phyloP scores from a whole-genome alignment of 768 basidiomycete species.

The Trametes cubensis region DNA sequence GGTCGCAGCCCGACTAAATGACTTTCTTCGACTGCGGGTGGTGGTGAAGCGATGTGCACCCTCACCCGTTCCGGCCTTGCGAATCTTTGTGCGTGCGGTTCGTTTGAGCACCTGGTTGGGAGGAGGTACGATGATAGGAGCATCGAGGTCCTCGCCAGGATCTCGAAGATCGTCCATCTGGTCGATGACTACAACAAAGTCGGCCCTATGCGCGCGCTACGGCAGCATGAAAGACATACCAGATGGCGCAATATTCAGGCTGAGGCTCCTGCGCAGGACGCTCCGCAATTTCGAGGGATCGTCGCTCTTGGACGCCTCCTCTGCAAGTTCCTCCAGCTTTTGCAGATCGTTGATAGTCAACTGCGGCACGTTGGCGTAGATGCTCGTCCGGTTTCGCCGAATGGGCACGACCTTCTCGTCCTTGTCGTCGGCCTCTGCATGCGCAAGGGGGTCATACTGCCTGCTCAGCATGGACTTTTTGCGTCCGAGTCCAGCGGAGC shows the following conservation, averaged over 20 bases:
- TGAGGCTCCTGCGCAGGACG: constrained; percentile 82
- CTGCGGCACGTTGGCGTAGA: constrained; percentile 73
- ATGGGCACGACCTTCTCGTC: constrained; percentile 65
- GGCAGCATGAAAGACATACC: constrained; percentile 53
- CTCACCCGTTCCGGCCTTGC: constrained; percentile 80
- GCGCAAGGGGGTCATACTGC: constrained; percentile 83
- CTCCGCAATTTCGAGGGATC: constrained; percentile 81
- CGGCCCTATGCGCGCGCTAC: constrained; percentile 9
- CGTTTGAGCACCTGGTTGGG: constrained; percentile 90
- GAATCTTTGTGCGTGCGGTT: constrained; percentile 92
- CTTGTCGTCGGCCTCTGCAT: constrained; percentile 70
- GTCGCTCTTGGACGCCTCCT: constrained; percentile 82
- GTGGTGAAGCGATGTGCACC: constrained; percentile 81
- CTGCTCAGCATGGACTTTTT: constrained; percentile 93
- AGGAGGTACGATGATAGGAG: constrained; percentile 88
- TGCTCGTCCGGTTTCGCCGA: constrained; percentile 66
- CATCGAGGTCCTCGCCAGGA: constrained; percentile 79
- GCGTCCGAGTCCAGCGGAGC: constrained; percentile 62
- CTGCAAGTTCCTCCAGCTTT: constrained; percentile 88
- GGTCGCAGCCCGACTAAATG: constrained; percentile 32
- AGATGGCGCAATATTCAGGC: constrained; percentile 82
- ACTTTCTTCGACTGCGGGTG: constrained; percentile 46
- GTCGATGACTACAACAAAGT: constrained; percentile 53
- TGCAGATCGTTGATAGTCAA: constrained; percentile 95
- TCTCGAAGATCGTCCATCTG: constrained; percentile 69